Conservation (phyloP, 768 basidiomycete genomes). For the Neoboletus brunneissimus region DNA sequence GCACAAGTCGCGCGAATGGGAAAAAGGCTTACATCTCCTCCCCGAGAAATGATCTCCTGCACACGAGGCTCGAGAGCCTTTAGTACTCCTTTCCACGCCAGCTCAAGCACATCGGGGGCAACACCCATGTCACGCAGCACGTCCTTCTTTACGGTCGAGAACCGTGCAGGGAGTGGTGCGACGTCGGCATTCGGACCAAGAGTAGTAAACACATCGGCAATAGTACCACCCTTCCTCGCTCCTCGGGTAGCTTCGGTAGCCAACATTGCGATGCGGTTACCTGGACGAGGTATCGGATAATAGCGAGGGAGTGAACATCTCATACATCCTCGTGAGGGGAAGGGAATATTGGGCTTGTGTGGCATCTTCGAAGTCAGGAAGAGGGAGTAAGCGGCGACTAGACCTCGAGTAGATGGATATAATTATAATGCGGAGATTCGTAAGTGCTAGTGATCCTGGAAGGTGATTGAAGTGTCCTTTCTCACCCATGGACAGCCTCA, state of each 20-base stretch:
- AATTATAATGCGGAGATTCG: background rate
- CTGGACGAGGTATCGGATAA: background rate
- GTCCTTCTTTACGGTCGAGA: conserved; percentile 55
- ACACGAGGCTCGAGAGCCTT: conserved; percentile 45
- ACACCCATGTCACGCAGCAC: conserved; percentile 41
- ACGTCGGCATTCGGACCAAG: conserved; percentile 38
- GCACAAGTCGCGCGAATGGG: background rate
- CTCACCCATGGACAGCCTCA: too few species aligned
- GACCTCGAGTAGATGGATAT: background rate
- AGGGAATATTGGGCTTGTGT: background rate
- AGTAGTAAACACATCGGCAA: conserved; percentile 47
- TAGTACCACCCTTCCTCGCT: conserved; percentile 35
- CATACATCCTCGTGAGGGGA: background rate
- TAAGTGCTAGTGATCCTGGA: too few species aligned
- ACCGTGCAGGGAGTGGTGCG: conserved; percentile 51
- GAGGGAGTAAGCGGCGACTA: too few species aligned
- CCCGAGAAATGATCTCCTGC: conserved; percentile 44
- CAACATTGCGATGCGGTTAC: conserved; percentile 5
- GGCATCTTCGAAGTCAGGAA: background rate
- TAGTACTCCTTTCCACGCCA: conserved; percentile 57
- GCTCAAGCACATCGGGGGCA: conserved; percentile 29
- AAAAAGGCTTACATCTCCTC: conserved; percentile 42
- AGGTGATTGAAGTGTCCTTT: too few species aligned
- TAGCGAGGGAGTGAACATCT: background rate
- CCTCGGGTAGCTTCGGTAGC: conserved; percentile 6